phyloP scores from a whole-genome alignment of 768 basidiomycete species.

The Hygrophorus pudorinus region DNA sequence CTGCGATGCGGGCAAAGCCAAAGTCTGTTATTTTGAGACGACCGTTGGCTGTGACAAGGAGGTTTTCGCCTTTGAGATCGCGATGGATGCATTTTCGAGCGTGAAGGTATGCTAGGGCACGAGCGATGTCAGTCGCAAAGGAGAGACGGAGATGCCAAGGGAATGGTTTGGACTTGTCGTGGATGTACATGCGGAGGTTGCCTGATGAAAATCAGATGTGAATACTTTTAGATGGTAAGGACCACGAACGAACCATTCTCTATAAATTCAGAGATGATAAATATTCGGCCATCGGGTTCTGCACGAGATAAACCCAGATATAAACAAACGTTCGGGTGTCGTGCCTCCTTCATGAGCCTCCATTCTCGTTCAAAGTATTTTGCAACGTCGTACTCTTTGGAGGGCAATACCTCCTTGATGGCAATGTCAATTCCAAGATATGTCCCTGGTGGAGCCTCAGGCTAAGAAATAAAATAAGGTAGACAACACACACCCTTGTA shows the following conservation, averaged over 20 bases:
- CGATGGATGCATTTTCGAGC: slow-evolving; percentile 84
- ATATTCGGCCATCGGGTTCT: slow-evolving; percentile 72
- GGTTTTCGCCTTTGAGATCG: slow-evolving; percentile 95
- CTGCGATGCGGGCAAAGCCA: slow-evolving; percentile 92
- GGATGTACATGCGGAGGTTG: slow-evolving; percentile 86
- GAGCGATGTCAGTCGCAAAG: slow-evolving; percentile 90
- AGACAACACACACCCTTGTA: slow-evolving; percentile 53
- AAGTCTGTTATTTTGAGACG: slow-evolving; percentile 98
- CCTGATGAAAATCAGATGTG: slow-evolving; percentile 16
- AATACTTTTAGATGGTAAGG: background rate
- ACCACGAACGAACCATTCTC: slow-evolving; percentile 39
- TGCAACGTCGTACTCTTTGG: slow-evolving; percentile 83
- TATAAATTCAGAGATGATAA: slow-evolving; percentile 93
- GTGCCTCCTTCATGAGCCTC: slow-evolving; percentile 92
- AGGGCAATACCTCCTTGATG: slow-evolving; percentile 92
- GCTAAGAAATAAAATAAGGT: slow-evolving; percentile 1
- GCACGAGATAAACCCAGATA: slow-evolving; percentile 86
- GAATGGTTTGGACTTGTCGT: slow-evolving; percentile 72
- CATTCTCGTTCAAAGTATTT: slow-evolving; percentile 99
- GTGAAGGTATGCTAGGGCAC: slow-evolving; percentile 95
- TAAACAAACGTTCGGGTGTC: slow-evolving; percentile 88
- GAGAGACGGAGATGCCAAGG: slow-evolving; percentile 92
- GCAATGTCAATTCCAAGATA: slow-evolving; percentile 97
- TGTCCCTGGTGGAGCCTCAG: slow-evolving; percentile 34
- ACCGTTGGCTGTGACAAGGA: slow-evolving; percentile 90